phyloP scores from a whole-genome alignment of 371 early-diverging fungal species.

The Coemansia sp. region DNA sequence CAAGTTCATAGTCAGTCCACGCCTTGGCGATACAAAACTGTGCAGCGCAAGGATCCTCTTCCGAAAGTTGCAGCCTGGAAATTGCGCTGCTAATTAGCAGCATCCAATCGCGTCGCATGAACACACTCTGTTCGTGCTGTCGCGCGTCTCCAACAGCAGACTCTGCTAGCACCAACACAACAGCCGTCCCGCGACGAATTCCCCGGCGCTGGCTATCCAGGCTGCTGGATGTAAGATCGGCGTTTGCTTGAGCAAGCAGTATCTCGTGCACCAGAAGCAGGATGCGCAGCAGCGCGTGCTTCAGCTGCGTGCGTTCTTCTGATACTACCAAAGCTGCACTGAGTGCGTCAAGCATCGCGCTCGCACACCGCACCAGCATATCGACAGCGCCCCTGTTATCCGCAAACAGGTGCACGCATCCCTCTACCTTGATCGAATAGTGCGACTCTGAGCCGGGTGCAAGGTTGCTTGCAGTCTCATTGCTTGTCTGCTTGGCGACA shows the following conservation, averaged over 20 bases:
- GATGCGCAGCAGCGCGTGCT: neutral
- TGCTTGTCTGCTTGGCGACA: neutral
- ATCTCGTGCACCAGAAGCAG: conserved; percentile 15
- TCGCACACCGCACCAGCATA: conserved; percentile 15
- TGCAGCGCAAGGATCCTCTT: neutral
- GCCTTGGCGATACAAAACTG: conserved; percentile 24
- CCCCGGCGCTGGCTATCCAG: conserved; percentile 3
- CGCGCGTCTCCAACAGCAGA: neutral
- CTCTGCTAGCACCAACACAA: conserved; percentile 20
- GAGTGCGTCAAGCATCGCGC: neutral
- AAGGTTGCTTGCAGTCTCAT: neutral
- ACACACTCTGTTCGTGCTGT: neutral
- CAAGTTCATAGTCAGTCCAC: conserved; percentile 34
- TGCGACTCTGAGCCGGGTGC: neutral
- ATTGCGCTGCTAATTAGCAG: neutral
- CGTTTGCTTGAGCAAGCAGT: conserved; percentile 15
- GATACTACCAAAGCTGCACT: neutral
- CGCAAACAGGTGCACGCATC: conserved; percentile 4
- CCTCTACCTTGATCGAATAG: neutral
- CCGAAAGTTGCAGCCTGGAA: neutral
- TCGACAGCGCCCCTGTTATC: conserved; percentile 25
- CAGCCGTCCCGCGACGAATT: conserved; percentile 11
- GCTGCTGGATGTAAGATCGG: neutral
- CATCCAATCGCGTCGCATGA: conserved; percentile 30
- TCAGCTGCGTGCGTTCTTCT: conserved; percentile 3